These are phyloP conservation scores for Boletus tylopilopsis DNA, from an alignment of 768 basidiomycete genomes.

Conservation along the genomic window DNA sequence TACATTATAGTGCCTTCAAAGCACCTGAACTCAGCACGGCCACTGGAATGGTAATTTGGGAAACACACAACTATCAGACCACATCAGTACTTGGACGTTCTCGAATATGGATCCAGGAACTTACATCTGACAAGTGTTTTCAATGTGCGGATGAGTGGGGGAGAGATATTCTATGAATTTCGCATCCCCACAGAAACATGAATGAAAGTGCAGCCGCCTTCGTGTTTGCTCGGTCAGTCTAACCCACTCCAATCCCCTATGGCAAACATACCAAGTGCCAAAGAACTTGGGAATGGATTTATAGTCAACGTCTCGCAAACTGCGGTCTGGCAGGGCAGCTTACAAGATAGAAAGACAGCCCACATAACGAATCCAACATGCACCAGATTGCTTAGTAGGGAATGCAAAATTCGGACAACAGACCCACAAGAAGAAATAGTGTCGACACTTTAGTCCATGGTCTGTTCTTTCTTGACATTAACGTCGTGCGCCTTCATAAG, in stretches of 20 bases:
- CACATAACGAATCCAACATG: neutral
- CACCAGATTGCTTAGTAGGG: neutral
- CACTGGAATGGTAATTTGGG: neutral
- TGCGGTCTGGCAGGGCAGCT: neutral
- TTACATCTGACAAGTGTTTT: neutral
- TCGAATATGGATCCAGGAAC: neutral
- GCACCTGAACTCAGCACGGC: no score
- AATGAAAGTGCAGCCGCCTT: neutral
- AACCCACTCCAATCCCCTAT: no score
- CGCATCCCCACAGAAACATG: neutral
- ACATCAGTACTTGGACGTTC: neutral
- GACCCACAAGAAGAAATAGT: neutral
- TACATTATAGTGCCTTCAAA: neutral
- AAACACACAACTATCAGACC: neutral
- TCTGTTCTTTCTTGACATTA: neutral
- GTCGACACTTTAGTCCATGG: slow-evolving; percentile 1
- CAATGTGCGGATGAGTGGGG: neutral
- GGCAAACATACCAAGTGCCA: neutral
- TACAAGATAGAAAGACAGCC: neutral
- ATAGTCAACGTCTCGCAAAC: neutral
- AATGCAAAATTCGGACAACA: neutral
- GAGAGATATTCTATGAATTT: neutral
- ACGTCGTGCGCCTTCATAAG: no score
- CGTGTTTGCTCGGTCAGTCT: neutral
- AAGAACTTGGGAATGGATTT: neutral